These are phyloP conservation scores for Niveomyces coronatus DNA, from an alignment of 2,329 filamentous ascomycete species.

Conservation along the genomic window DNA sequence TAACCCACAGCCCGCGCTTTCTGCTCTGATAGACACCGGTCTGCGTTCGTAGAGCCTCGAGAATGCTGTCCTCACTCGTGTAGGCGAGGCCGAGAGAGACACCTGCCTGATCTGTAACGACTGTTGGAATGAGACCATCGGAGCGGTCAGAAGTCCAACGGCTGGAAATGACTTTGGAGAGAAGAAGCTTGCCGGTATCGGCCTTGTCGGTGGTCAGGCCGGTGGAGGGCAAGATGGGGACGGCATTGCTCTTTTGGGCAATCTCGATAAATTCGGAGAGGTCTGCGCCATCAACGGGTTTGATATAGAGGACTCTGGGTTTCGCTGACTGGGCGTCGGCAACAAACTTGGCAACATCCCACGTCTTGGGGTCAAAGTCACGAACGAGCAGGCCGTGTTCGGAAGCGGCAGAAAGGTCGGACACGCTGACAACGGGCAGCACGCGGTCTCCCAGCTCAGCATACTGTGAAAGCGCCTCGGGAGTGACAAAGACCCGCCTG, in stretches of 20 bases:
- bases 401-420: conserved; percentile 34
- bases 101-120: conserved; percentile 83
- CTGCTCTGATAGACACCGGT: conserved; percentile 89
- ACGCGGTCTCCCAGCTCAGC: conserved; percentile 47
- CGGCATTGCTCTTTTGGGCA: conserved; percentile 42
- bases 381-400: conserved; percentile 42
- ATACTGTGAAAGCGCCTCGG: conserved; percentile 53
- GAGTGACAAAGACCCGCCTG: conserved; percentile 70
- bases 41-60: conserved; percentile 70
- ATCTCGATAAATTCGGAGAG: conserved; percentile 36
- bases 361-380: conserved; percentile 35
- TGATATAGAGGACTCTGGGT: conserved; percentile 39
- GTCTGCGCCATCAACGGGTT: conserved; percentile 35
- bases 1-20: conserved; percentile 93
- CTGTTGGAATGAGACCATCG: conserved; percentile 78
- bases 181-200: conserved; percentile 40
- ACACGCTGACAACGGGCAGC: conserved; percentile 38
- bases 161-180: conserved; percentile 63
- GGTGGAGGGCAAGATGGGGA: conserved; percentile 66
- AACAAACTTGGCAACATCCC: conserved; percentile 32
- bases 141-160: conserved; percentile 71
- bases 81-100: conserved; percentile 84
- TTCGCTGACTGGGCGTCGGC: conserved; percentile 35
- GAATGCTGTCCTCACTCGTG: conserved; percentile 83
- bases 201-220: conserved; percentile 58